Conservation (phyloP, 1,284 basidiomycete species). For the Pholiota adiposa region DNA sequence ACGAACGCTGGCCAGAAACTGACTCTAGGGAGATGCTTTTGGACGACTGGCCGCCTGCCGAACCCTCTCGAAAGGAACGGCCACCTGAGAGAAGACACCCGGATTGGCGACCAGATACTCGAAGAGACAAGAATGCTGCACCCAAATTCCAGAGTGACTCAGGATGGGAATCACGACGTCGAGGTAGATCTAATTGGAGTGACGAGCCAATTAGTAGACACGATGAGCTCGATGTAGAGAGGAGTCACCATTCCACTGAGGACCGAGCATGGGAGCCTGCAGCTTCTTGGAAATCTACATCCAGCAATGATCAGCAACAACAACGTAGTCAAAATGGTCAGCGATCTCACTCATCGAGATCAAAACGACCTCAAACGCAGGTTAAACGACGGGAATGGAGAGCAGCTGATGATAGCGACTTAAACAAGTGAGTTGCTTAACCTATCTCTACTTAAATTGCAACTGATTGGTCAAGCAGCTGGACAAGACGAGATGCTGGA, state of each 20-base stretch:
- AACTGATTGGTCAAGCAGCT: conserved; percentile 39
- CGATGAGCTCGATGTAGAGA: conserved; percentile 35
- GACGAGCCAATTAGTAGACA: conserved; percentile 25
- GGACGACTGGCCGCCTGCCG: conserved; percentile 30
- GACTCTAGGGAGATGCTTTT: conserved; percentile 36
- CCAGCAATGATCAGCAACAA: conserved; percentile 35
- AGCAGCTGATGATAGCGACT: conserved; percentile 61
- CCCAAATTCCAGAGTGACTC: conserved; percentile 45
- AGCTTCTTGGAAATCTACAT: conserved; percentile 56
- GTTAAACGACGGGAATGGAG: conserved; percentile 61
- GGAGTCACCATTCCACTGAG: conserved; percentile 29
- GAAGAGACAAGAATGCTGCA: conserved; percentile 35
- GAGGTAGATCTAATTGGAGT: conserved; percentile 37
- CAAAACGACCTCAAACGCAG: conserved; percentile 38
- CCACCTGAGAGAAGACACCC: conserved; percentile 32
- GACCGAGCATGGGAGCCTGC: conserved; percentile 70
- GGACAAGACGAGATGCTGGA: conserved; percentile 50
- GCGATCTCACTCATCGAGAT: conserved; percentile 39
- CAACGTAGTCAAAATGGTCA: conserved; percentile 38
- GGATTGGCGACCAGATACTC: conserved; percentile 40
- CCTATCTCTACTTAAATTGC: conserved; percentile 15
- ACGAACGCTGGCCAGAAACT: conserved; percentile 48
- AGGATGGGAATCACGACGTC: conserved; percentile 46
- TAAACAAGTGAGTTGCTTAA: conserved; percentile 64
- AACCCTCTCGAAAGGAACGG: conserved; percentile 23